phyloP scores from a whole-genome alignment of 2,329 filamentous ascomycete genomes.

The Fusarium solani-melongenae region DNA sequence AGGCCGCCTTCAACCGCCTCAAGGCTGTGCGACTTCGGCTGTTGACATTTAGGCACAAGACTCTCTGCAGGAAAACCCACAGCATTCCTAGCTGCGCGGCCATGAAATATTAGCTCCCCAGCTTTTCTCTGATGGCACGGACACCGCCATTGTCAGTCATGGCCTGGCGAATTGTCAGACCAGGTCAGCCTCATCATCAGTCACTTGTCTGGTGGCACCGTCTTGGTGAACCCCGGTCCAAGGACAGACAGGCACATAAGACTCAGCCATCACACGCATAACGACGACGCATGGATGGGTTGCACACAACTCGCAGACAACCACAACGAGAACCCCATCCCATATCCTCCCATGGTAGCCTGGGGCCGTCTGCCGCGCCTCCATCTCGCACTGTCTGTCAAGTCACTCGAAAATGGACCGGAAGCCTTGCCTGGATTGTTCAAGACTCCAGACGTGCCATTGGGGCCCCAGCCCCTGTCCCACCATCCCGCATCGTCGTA shows the following conservation, averaged over 20 bases:
- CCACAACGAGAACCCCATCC: conserved; percentile 11
- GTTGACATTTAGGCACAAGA: conserved; percentile 21
- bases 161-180: conserved; percentile 18
- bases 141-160: conserved; percentile 39
- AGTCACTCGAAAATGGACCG: conserved; percentile 50
- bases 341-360: conserved; percentile 1
- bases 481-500: conserved; percentile 41
- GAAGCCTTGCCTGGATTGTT: conserved; percentile 42
- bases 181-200: conserved; percentile 29
- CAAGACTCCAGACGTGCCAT: conserved; percentile 37
- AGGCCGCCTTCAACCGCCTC: neutral
- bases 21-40: conserved; percentile 21
- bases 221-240: conserved; percentile 7
- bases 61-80: conserved; percentile 19
- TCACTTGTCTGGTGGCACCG: conserved; percentile 18
- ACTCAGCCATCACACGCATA: conserved; percentile 8
- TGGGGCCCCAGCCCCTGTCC: conserved; percentile 33
- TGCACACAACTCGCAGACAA: conserved; percentile 5
- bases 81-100: conserved; percentile 9
- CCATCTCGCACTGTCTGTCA: conserved; percentile 43
- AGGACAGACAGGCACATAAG: conserved; percentile 10
- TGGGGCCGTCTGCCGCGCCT: conserved; percentile 27
- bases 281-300: conserved; percentile 15
- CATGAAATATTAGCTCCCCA: conserved; percentile 13
- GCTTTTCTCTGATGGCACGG: conserved; percentile 23